These are phyloP conservation scores for Sutorius australiensis DNA, from an alignment of 768 basidiomycete species.

Conservation along the genomic window DNA sequence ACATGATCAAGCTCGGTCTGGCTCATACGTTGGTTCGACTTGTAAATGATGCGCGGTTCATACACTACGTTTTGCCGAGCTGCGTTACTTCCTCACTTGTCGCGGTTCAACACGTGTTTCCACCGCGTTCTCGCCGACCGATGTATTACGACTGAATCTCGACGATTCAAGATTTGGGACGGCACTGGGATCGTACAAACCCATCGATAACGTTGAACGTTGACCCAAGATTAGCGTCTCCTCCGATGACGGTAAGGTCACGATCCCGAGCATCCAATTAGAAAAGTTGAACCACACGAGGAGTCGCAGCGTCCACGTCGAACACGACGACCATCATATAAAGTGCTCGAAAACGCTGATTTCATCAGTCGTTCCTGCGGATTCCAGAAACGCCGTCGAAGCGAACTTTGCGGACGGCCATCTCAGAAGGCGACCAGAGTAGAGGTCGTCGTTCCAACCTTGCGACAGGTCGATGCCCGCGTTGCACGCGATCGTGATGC, in stretches of 20 bases:
- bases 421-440: conserved; percentile 1
- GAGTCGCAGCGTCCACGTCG: neutral
- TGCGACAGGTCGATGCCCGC: conserved; percentile 1
- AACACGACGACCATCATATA: conserved; percentile 6
- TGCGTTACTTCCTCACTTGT: neutral
- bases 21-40: too few relatives aligned
- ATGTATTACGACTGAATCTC: neutral
- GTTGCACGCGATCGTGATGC: neutral
- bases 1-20: neutral
- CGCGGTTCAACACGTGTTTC: neutral
- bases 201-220: neutral
- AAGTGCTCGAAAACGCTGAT: neutral
- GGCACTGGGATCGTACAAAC: neutral
- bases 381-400: conserved; percentile 1
- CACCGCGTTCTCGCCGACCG: neutral
- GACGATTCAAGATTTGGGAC: neutral
- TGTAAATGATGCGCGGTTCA: neutral
- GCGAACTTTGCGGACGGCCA: conserved; percentile 5
- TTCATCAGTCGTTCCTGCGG: neutral
- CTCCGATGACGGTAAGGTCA: neutral
- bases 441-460: conserved; percentile 9
- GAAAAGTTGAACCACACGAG: neutral
- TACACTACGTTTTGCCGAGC: neutral
- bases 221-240: neutral
- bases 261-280: neutral